A percentile compares a stretch with the other conserved stretches of the same genome.
phyloP scores from a whole-genome alignment of 176 grass and related monocot genomes.

The Dactylis glomerata region DNA sequence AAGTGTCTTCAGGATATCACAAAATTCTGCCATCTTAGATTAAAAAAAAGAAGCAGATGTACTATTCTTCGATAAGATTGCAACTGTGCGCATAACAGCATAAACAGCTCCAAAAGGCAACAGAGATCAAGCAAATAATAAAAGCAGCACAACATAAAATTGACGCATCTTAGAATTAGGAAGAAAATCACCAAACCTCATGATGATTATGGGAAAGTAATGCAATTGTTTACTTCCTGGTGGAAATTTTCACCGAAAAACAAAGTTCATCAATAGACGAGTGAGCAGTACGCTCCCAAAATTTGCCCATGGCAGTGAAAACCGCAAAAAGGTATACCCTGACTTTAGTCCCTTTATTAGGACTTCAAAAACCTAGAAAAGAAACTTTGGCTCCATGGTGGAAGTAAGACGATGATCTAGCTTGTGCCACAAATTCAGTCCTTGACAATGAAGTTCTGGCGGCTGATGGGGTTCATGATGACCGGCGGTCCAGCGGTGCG shows the following conservation, averaged over 20 bases:
- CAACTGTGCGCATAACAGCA: not conserved
- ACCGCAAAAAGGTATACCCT: not conserved
- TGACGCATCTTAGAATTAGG: not conserved
- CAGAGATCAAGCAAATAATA: not conserved
- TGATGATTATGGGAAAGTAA: not conserved
- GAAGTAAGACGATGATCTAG: not conserved
- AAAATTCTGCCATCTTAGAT: too few species aligned
- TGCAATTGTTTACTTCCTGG: constrained; percentile 29
- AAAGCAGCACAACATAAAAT: not conserved
- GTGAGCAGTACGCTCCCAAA: not conserved
- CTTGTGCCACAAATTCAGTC: constrained; percentile 7
- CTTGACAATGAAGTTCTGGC: constrained; percentile 92
- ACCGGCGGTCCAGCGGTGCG: constrained; percentile 82
- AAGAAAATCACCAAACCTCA: not conserved
- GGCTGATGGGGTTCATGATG: constrained; percentile 91
- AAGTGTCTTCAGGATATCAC: not conserved
- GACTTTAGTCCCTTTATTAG: constrained; percentile 25
- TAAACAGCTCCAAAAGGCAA: not conserved
- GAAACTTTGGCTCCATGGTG: constrained; percentile 23
- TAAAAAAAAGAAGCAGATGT: not conserved
- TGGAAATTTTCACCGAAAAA: constrained; percentile 8
- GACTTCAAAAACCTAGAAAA: constrained; percentile 11
- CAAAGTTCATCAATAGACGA: not conserved
- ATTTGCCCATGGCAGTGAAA: constrained; percentile 2
- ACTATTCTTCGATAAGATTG: not conserved